Evolutionary conservation across 495 filamentous ascomycete species (phyloP).

Genomic region (Acidomyces sp.): DNA sequence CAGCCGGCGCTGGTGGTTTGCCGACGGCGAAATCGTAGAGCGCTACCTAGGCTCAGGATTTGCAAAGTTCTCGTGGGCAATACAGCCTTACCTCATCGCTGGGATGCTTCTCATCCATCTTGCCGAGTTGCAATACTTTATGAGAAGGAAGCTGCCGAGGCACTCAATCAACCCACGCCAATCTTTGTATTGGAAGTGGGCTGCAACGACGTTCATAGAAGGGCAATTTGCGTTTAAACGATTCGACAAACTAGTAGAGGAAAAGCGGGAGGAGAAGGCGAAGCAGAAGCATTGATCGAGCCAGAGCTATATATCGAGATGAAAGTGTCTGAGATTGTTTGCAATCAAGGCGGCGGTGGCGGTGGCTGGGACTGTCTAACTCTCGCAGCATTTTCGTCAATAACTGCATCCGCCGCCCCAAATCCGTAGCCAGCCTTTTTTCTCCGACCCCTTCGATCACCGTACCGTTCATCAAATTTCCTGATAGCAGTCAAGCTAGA

Average conservation of each 20-base stretch:
- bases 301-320: no score
- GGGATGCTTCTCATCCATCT: constrained; percentile 41
- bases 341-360: neutral
- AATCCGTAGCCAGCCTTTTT: constrained; percentile 59
- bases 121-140: constrained; percentile 40
- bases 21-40: constrained; percentile 2
- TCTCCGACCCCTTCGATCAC: constrained; percentile 64
- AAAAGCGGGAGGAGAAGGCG: constrained; percentile 36
- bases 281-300: constrained; percentile 32
- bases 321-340: no score
- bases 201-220: constrained; percentile 44
- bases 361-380: constrained; percentile 13
- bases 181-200: constrained; percentile 50
- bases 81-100: constrained; percentile 31
- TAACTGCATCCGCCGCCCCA: constrained; percentile 28
- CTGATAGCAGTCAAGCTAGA: constrained; percentile 66
- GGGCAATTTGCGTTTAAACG: constrained; percentile 41
- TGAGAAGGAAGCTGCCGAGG: constrained; percentile 37
- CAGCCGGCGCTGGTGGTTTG: constrained; percentile 38
- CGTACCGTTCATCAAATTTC: constrained; percentile 94
- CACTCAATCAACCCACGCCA: constrained; percentile 42
- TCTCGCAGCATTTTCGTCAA: constrained; percentile 23
- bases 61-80: constrained; percentile 36
- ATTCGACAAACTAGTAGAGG: constrained; percentile 40
- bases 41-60: constrained; percentile 40